Percentiles rank a stretch among this genome's conserved stretches.
Conservation (phyloP, 345 rosid species). For the Lepidium sativum region DNA sequence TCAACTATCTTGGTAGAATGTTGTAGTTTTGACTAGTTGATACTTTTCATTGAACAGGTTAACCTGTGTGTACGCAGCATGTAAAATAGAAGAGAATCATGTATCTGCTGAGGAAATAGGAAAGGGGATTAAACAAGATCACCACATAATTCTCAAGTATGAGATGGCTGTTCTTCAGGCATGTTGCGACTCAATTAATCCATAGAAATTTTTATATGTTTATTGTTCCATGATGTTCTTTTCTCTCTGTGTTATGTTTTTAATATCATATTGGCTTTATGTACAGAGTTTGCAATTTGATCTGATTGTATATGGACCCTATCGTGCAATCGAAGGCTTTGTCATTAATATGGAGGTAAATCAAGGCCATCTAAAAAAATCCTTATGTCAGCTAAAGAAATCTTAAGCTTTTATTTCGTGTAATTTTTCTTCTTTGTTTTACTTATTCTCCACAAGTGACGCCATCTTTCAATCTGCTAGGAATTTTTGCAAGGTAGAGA, state of each 20-base stretch:
- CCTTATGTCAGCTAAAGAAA: neutral
- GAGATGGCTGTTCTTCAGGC: conserved; percentile 97
- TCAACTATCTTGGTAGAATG: neutral
- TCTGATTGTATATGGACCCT: conserved; percentile 92
- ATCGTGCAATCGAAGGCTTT: conserved; percentile 92
- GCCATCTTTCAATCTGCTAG: conserved; percentile 29
- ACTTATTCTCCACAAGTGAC: conserved; percentile 8
- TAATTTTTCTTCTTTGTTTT: no score
- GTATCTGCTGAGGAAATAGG: conserved; percentile 99
- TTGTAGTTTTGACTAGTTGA: conserved; percentile 14
- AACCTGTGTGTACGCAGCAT: conserved; percentile 89
- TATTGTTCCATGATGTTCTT: neutral
- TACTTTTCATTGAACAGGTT: conserved; percentile 46
- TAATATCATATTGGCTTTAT: conserved; percentile 8
- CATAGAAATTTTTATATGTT: conserved; percentile 3
- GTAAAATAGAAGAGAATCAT: conserved; percentile 98
- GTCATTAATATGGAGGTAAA: conserved; percentile 63
- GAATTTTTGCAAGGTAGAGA: conserved; percentile 48
- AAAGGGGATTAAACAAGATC: conserved; percentile 96
- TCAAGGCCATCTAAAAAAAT: neutral
- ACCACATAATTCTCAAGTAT: conserved; percentile 90
- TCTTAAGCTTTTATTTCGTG: no score
- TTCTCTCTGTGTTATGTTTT: neutral
- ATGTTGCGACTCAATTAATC: conserved; percentile 26
- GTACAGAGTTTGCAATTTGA: conserved; percentile 94